Evolutionary conservation across 2,329 filamentous ascomycete species (phyloP).

Genomic region (Helminthosporium solani): DNA sequence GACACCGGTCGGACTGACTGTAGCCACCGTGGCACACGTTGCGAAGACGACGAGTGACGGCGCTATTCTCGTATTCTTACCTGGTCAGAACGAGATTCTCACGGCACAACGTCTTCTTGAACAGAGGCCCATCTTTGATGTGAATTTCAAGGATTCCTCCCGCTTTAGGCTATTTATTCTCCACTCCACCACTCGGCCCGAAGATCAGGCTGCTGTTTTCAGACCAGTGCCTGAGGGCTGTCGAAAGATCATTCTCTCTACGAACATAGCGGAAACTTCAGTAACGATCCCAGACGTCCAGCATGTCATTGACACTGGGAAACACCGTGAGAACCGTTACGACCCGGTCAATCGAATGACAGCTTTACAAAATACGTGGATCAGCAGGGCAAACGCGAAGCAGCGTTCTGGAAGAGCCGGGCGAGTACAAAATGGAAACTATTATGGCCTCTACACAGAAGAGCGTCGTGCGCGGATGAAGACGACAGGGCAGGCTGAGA

Average conservation of each 20-base stretch:
- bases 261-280: slow-evolving; percentile 7
- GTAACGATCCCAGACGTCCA: slow-evolving; percentile 6
- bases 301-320: slow-evolving; percentile 5
- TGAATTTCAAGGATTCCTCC: slow-evolving; percentile 2
- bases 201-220: slow-evolving; percentile 5
- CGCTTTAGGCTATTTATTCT: slow-evolving; percentile 3
- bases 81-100: slow-evolving; percentile 5
- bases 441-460: slow-evolving; percentile 6
- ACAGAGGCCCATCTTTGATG: neutral
- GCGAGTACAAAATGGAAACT: slow-evolving; percentile 4
- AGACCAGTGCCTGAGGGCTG: slow-evolving; percentile 2
- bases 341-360: slow-evolving; percentile 1
- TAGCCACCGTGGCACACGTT: slow-evolving; percentile 5
- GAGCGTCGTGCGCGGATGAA: slow-evolving; percentile 3
- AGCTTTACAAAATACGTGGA: slow-evolving; percentile 2
- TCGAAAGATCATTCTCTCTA: slow-evolving; percentile 7
- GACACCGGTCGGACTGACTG: slow-evolving; percentile 4
- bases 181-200: slow-evolving; percentile 2
- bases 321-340: slow-evolving; percentile 4
- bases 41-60: slow-evolving; percentile 4
- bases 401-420: slow-evolving; percentile 9
- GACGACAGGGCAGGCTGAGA: slow-evolving; percentile 1
- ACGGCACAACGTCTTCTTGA: neutral
- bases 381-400: slow-evolving; percentile 6
- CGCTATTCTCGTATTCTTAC: slow-evolving; percentile 7